phyloP scores from a whole-genome alignment of 305 asterid genomes.

The Fraxinus sp. region DNA sequence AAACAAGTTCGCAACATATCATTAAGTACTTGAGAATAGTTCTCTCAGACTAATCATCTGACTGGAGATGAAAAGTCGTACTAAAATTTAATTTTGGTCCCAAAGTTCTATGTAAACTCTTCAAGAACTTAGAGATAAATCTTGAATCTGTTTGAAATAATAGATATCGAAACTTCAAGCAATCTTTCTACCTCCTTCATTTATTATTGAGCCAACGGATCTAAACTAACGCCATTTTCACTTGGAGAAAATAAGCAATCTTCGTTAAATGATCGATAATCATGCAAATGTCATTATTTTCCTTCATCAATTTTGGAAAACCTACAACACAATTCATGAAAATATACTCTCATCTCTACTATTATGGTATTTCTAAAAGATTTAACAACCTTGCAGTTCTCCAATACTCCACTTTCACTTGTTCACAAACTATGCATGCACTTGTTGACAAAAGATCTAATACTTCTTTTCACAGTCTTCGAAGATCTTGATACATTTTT shows the following conservation, averaged over 20 bases:
- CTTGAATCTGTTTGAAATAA: not conserved
- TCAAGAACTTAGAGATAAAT: not conserved
- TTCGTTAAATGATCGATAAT: not conserved
- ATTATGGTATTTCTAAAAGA: too few relatives aligned
- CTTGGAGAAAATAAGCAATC: not conserved
- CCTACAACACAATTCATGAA: not conserved
- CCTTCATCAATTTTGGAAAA: not conserved
- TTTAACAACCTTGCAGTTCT: not conserved
- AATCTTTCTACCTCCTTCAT: too few relatives aligned
- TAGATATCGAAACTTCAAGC: not conserved
- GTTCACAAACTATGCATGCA: too few relatives aligned
- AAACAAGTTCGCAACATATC: not conserved
- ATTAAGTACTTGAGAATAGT: not conserved
- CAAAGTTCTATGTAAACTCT: not conserved
- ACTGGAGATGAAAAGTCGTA: not conserved
- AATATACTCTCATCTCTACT: not conserved
- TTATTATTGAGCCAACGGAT: not conserved
- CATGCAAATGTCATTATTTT: not conserved
- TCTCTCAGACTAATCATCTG: too few relatives aligned
- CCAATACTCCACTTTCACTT: not conserved
- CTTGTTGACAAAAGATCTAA: too few relatives aligned
- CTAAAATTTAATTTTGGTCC: not conserved
- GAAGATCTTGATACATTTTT: not conserved
- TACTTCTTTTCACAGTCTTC: not conserved
- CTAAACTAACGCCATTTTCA: not conserved